Base-by-base conservation (phyloP, 2,329 filamentous ascomycete genomes). In the Monosporascus sp. region DNA sequence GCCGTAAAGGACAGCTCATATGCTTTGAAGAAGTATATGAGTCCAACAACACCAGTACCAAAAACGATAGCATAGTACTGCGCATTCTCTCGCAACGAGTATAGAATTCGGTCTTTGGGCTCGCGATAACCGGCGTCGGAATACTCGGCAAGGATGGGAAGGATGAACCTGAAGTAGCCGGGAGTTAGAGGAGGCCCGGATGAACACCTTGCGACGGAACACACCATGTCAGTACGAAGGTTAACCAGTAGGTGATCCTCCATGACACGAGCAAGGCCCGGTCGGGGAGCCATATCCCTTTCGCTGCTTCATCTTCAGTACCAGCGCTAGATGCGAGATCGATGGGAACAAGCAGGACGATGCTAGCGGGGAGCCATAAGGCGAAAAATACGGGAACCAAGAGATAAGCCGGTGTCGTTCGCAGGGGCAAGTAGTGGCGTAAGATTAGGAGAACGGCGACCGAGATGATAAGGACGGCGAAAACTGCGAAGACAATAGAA, bases 191-290 rank as follows among this genome's bases (percentile, higher is more conserved):
- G 38, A 20, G 22, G 5, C 22, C 7, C 37, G 9, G n/a, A 31
- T 14, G 48, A 6, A 6, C 11, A 14, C 14, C 44, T 55, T 31
- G 50, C 52, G 46, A 44, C 39, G 11, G 37, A 14, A 11, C 78
- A 49, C 75, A 93, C 94, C 94, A 99, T 52, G 93, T 97, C 65
- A 99, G 74, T 49, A 86, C 84, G 72, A 99, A 99, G 0, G 93
- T 97, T 52, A 99, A 78, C 94, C 94, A 99, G 73, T 99, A 99
- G 20, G 88, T 87, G 59, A 99, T 93, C 66, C 93, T 83, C 94
- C 94, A 99, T 53, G 88, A 87, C 24, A 97, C 90, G 64, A 95
- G 77, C 48, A 97, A 77, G 27, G 92, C 81, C 48, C 85, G 76
- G 59, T 88, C 79, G 5, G 89, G 88, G 37, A 99, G 80, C 90